These are phyloP conservation scores for Cladorrhinum sp. DNA, from an alignment of 2,329 filamentous ascomycete species.

Conservation along the genomic window DNA sequence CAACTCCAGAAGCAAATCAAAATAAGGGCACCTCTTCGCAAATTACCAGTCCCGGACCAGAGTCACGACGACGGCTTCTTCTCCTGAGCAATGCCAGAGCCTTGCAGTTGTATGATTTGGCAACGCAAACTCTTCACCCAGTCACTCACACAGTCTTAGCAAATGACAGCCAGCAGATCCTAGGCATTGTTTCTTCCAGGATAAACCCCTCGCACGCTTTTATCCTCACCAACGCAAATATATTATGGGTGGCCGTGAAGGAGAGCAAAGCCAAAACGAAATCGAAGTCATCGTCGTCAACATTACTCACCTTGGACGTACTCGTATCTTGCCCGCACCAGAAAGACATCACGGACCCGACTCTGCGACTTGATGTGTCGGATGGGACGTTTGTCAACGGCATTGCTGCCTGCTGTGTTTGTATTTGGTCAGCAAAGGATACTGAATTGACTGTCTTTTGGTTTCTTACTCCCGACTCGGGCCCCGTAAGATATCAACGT, in stretches of 20 bases:
- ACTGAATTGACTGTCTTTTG: slow-evolving; percentile 28
- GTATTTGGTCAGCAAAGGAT: slow-evolving; percentile 27
- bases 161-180: slow-evolving; percentile 42
- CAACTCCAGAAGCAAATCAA: slow-evolving; percentile 1
- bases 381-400: slow-evolving; percentile 23
- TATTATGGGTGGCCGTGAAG: slow-evolving; percentile 41
- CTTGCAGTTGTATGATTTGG: slow-evolving; percentile 21
- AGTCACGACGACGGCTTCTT: slow-evolving; percentile 8
- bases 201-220: slow-evolving; percentile 49
- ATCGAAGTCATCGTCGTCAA: neutral
- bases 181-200: slow-evolving; percentile 54
- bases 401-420: slow-evolving; percentile 23
- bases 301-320: slow-evolving; percentile 17
- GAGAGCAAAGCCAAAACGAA: neutral
- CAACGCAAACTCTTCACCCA: slow-evolving; percentile 7
- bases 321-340: slow-evolving; percentile 38
- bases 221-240: slow-evolving; percentile 53
- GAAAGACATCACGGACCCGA: slow-evolving; percentile 37
- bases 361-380: slow-evolving; percentile 40
- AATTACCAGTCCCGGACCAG: neutral
- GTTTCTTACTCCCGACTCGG: slow-evolving; percentile 22
- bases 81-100: slow-evolving; percentile 19
- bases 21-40: neutral
- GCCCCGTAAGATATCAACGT: slow-evolving; percentile 24
- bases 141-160: slow-evolving; percentile 26